Base-by-base conservation (phyloP, 768 basidiomycete genomes). In the Mycena polygramma region DNA sequence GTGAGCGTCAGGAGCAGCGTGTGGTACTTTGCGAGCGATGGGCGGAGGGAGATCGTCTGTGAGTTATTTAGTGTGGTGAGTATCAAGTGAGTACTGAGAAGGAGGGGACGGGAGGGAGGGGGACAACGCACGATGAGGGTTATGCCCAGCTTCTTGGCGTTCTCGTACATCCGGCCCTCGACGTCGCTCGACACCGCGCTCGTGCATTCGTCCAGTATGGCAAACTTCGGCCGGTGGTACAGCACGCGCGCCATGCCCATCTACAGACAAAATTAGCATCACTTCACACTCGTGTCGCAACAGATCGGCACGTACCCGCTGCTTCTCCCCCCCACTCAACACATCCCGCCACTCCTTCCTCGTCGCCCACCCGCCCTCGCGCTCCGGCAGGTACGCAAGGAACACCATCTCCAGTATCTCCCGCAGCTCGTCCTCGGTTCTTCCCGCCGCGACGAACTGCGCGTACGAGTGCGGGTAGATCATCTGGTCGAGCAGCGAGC, bases 271-370 rank as follows among this genome's bases (percentile, higher is more conserved):
- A 75, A 67, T 24, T 63, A 60, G 14, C 55, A 66, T 15, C n/a
- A 41, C 14, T 24, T 57, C 41, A n/a, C 13, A 24, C 9, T 10
- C 41, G 15, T 4, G 41, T 41, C 1, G 5, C 41, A 17, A 15
- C 37, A 22, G n/a, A n/a, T 35, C n/a, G n/a, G 39, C 45, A 48
- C 9, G 46, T 69, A 93, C 92, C 76, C 97, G 81, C 80, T 99
- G 97, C 81, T 98, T 98, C 87, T 98, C 97, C 0, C 97, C 97
- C 0, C 97, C 97, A 74, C 95, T 96, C 45, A 46, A 20, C 53
- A 98, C 95, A 81, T 98, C 95, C 72, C 95, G 88, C 97, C 97
- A 99, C 79, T 98, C 97, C 81, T 98, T 98, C 76, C 92, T 83
- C 35, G 95, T 92, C 69, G 84, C 85, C 90, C 95, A 94, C 0